phyloP scores from a whole-genome alignment of 495 filamentous ascomycete species.

The Penicillium alfredii region DNA sequence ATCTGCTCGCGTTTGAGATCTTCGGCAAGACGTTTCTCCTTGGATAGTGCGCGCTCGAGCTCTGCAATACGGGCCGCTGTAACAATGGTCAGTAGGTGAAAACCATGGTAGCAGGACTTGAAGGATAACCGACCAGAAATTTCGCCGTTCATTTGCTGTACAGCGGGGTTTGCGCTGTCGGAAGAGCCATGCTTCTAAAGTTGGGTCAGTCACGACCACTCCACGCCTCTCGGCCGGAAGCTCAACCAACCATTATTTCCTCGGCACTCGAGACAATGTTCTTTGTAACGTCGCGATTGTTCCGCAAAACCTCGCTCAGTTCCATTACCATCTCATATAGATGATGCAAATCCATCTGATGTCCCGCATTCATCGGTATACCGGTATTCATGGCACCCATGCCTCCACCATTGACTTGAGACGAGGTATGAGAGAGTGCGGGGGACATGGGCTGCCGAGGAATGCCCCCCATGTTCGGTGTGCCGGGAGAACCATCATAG shows the following conservation, averaged over 20 bases:
- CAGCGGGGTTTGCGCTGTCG: conserved; percentile 36
- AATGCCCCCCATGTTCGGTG: conserved; percentile 31
- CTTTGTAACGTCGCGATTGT: conserved; percentile 70
- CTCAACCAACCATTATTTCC: conserved; percentile 49
- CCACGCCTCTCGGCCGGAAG: not conserved
- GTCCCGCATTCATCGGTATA: conserved; percentile 67
- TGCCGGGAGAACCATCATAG: conserved; percentile 28
- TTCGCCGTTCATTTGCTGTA: conserved; percentile 46
- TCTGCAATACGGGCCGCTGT: conserved; percentile 45
- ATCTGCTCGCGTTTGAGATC: conserved; percentile 44
- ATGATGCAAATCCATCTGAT: conserved; percentile 82
- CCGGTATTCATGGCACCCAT: conserved; percentile 53
- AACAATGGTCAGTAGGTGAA: conserved; percentile 1
- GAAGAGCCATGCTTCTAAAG: conserved; percentile 38
- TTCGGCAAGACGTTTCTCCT: conserved; percentile 42
- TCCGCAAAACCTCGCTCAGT: conserved; percentile 66
- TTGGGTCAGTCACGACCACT: conserved; percentile 10
- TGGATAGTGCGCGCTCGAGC: conserved; percentile 47
- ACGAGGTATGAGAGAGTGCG: conserved; percentile 24
- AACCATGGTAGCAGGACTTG: not conserved
- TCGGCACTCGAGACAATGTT: conserved; percentile 65
- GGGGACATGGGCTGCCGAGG: conserved; percentile 35
- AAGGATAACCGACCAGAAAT: conserved; percentile 34
- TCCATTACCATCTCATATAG: conserved; percentile 79
- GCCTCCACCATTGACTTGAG: conserved; percentile 50